phyloP scores from a whole-genome alignment of 441 rosid genomes.

The Bocquillonia castaneifolia region DNA sequence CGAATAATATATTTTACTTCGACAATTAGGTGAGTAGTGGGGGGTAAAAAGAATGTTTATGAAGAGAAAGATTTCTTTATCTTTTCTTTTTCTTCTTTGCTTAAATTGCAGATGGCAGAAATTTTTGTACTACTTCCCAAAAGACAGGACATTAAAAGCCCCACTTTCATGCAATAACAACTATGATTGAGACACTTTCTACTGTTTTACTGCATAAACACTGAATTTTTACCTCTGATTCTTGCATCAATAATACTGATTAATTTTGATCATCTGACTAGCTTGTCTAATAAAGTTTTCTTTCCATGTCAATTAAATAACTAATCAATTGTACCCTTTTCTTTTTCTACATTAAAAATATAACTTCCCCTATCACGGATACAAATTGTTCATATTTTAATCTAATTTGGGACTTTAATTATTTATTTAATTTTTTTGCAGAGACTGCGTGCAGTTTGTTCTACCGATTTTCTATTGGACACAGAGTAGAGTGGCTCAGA shows the following conservation, averaged over 20 bases:
- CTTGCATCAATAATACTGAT: too few relatives aligned
- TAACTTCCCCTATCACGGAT: background rate
- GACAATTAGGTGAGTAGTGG: background rate
- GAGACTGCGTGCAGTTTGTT: constrained; percentile 1
- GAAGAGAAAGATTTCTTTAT: too few relatives aligned
- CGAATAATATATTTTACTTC: background rate
- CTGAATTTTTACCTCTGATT: background rate
- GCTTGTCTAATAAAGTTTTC: background rate
- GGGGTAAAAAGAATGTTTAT: background rate
- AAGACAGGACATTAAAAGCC: constrained; percentile 3
- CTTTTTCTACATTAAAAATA: background rate
- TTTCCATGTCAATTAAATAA: background rate
- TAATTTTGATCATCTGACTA: background rate
- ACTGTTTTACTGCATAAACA: constrained; percentile 1
- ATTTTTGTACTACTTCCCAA: constrained; percentile 7
- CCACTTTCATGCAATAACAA: constrained; percentile 13
- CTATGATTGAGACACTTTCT: constrained; percentile 8
- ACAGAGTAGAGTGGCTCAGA: constrained; percentile 2
- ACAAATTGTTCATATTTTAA: background rate
- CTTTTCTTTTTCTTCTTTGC: background rate
- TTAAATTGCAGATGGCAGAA: constrained; percentile 5
- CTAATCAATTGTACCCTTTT: background rate
- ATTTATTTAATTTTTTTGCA: background rate
- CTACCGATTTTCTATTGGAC: background rate
- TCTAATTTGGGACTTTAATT: background rate